phyloP scores from a whole-genome alignment of 495 filamentous ascomycete genomes.

The Chaetomium fimeti region DNA sequence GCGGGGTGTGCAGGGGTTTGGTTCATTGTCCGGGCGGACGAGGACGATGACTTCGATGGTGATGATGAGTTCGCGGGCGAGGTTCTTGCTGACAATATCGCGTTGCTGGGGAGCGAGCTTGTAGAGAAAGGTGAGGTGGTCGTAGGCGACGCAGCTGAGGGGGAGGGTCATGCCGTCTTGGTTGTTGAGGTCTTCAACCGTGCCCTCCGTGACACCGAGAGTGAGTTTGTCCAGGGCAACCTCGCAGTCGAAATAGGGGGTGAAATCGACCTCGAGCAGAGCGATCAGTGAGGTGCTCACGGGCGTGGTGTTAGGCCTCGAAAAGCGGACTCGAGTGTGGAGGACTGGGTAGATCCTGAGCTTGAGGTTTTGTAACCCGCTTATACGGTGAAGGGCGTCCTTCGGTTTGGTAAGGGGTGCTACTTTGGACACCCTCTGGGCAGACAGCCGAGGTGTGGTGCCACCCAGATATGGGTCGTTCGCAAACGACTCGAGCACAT shows the following conservation, averaged over 20 bases:
- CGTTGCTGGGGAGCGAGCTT: constrained; percentile 66
- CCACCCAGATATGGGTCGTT: constrained; percentile 64
- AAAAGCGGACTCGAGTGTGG: constrained; percentile 81
- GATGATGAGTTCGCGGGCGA: constrained; percentile 54
- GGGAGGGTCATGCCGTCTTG: constrained; percentile 60
- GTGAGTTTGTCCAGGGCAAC: constrained; percentile 65
- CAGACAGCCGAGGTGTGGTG: constrained; percentile 73
- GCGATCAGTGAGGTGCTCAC: constrained; percentile 70
- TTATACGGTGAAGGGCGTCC: constrained; percentile 58
- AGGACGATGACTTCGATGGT: constrained; percentile 64
- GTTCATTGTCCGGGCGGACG: constrained; percentile 45
- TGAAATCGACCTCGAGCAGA: constrained; percentile 83
- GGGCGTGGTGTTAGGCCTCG: constrained; percentile 63
- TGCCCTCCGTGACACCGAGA: constrained; percentile 64
- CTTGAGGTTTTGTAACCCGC: constrained; percentile 62
- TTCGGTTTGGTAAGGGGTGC: constrained; percentile 57
- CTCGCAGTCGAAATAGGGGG: constrained; percentile 73
- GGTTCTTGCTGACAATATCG: constrained; percentile 54
- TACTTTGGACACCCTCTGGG: constrained; percentile 74
- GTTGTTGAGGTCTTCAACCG: constrained; percentile 62
- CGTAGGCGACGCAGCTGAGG: constrained; percentile 69
- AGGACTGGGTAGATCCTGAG: constrained; percentile 76
- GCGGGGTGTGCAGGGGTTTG: constrained; percentile 62
- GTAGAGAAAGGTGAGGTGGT: constrained; percentile 84
- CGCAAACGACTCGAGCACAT: constrained; percentile 75